These are phyloP conservation scores for Pseudonitzschia multiseries DNA, from an alignment of 108 stramenopile species.

Conservation along the genomic window DNA sequence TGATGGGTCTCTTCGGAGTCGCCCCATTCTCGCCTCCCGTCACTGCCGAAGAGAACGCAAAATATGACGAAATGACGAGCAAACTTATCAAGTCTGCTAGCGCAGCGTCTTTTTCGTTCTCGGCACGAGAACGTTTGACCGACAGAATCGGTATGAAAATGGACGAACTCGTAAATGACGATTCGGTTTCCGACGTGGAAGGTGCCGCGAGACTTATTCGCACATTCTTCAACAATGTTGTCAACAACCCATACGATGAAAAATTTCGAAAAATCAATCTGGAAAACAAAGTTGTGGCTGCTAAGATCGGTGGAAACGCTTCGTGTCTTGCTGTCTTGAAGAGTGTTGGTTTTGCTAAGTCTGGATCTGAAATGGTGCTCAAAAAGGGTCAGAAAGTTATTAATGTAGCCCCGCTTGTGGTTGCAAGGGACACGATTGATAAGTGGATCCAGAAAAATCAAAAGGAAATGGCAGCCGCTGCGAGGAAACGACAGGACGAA, in stretches of 20 bases:
- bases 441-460: slow-evolving; percentile 81
- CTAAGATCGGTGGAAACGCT: slow-evolving; percentile 52
- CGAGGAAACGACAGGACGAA: slow-evolving; percentile 70
- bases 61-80: slow-evolving; percentile 61
- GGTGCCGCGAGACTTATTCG: slow-evolving; percentile 67
- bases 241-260: slow-evolving; percentile 61
- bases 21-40: slow-evolving; percentile 65
- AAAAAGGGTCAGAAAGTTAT: slow-evolving; percentile 66
- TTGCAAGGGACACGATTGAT: slow-evolving; percentile 76
- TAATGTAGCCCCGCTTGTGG: slow-evolving; percentile 65
- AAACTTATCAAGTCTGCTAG: slow-evolving; percentile 72
- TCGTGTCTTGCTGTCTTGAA: slow-evolving; percentile 62
- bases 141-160: slow-evolving; percentile 50
- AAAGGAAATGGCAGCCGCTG: slow-evolving; percentile 64
- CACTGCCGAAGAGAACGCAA: slow-evolving; percentile 49
- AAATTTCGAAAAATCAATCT: slow-evolving; percentile 82
- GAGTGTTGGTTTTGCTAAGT: slow-evolving; percentile 60
- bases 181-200: slow-evolving; percentile 65
- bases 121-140: slow-evolving; percentile 68
- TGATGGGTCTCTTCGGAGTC: slow-evolving; percentile 76
- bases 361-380: slow-evolving; percentile 44
- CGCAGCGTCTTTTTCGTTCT: slow-evolving; percentile 74
- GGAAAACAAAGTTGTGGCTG: slow-evolving; percentile 66
- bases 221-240: slow-evolving; percentile 68
- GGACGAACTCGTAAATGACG: slow-evolving; percentile 64